Conservation (phyloP, 345 rosid genomes). For the Linum usitatissimum region DNA sequence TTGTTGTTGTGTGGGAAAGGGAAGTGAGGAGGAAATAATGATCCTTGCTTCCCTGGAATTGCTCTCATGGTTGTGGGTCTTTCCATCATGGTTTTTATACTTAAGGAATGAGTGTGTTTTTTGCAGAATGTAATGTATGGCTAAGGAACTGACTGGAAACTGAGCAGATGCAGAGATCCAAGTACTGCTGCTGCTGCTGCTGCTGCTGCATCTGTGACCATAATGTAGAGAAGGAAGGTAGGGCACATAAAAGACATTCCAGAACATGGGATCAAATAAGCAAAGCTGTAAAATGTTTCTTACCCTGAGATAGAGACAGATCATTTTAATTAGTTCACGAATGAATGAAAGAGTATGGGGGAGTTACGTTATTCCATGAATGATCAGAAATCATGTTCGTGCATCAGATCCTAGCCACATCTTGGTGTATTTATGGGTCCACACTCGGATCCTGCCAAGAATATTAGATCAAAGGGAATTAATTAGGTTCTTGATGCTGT, state of each 20-base stretch:
- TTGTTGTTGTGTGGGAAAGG: not conserved
- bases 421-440: not conserved
- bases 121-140: not conserved
- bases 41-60: not conserved
- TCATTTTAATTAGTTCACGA: not conserved
- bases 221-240: not conserved
- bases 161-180: not conserved
- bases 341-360: not conserved
- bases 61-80: slow-evolving; percentile 12
- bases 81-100: slow-evolving; percentile 7
- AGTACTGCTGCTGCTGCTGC: not conserved
- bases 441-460: not conserved
- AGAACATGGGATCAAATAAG: not conserved
- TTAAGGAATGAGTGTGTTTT: not conserved
- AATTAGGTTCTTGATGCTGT: not conserved
- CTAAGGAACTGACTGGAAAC: not conserved
- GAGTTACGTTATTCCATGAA: not conserved
- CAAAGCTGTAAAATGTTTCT: not conserved
- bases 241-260: not conserved
- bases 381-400: not conserved
- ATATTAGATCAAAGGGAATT: not conserved
- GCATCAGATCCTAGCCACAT: not conserved
- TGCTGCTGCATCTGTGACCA: not conserved
- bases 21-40: slow-evolving; percentile 1
- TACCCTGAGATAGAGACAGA: not conserved